Evolutionary conservation across 768 basidiomycete species (phyloP).

Genomic region (Mycena capillaripes): DNA sequence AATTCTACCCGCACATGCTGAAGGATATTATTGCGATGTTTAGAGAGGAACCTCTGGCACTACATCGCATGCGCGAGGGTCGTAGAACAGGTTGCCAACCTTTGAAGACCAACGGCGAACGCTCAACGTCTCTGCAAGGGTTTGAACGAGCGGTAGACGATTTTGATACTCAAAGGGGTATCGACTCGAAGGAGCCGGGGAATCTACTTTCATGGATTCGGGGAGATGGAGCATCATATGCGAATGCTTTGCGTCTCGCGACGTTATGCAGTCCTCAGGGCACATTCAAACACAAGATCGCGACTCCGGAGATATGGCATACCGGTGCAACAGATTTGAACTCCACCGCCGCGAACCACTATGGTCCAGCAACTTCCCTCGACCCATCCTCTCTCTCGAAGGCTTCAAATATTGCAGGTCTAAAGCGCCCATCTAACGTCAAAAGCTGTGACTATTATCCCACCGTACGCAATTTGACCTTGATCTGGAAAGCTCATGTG

Average conservation of each 20-base stretch:
- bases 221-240: conserved; percentile 9
- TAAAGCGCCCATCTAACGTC: conserved; percentile 30
- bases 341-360: conserved; percentile 15
- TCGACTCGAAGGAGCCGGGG: background rate
- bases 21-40: background rate
- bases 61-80: background rate
- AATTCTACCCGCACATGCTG: background rate
- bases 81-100: background rate
- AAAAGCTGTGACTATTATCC: conserved; percentile 26
- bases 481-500: conserved; percentile 37
- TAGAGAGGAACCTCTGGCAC: background rate
- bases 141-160: background rate
- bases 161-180: background rate
- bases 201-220: background rate
- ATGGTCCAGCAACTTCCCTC: conserved; percentile 14
- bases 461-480: background rate
- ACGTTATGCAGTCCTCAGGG: background rate
- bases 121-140: background rate
- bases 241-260: background rate
- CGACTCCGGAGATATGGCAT: conserved; percentile 25
- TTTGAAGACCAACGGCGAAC: background rate
- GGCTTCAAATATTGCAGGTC: background rate
- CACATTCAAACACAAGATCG: background rate
- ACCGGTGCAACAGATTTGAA: conserved; percentile 17
- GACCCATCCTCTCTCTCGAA: conserved; percentile 28